Evolutionary conservation across 2,329 filamentous ascomycete genomes (phyloP), one percentile per base, ranked within the genome.

Genomic region (Pseudogymnoascus sp.): DNA sequence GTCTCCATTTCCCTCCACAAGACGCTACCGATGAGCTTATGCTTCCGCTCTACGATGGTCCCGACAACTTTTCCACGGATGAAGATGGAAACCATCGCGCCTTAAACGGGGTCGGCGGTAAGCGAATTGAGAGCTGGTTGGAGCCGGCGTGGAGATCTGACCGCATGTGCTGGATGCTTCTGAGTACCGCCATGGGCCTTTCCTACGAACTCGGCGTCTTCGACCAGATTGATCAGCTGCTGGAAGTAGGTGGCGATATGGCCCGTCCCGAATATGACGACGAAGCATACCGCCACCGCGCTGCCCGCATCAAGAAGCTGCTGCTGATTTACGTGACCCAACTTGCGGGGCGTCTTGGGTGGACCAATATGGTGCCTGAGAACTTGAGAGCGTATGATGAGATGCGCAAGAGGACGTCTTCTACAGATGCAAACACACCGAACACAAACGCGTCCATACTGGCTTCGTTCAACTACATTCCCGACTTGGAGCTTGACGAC

Each of bases 131-230:
- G 73, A 93, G 92, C 74, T 98, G 95, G 92, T 85, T 98, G 3
- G 95, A 99, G 75, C 95, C 95, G 2, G 93, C 92, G 7, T 97
- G 93, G 92, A 84, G 93, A 70, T 92, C 89, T 68, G 93, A 97
- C 72, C 89, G 92, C 63, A 96, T 97, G 90, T 96, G 91, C 73
- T 97, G 93, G 93, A 97, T 97, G 92, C 80, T 98, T 13, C 82
- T 98, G 31, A 96, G 92, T 72, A 96, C 92, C 39, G 92, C 92
- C 13, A 90, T 93, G 79, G 90, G 92, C 1, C 80, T 98, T 39
- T 92, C 90, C 0, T 96, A 96, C 69, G 95, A 99, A 75, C 85
- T 99, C 34, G 95, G 95, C 10, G 92, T 99, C 1, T 99, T 98
- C 70, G 95, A 98, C 69, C 87, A 93, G 65, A 91, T 93, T 68